These are phyloP conservation scores for Podosphaera leucotricha DNA, from an alignment of 2,329 filamentous ascomycete genomes.

Conservation along the genomic window DNA sequence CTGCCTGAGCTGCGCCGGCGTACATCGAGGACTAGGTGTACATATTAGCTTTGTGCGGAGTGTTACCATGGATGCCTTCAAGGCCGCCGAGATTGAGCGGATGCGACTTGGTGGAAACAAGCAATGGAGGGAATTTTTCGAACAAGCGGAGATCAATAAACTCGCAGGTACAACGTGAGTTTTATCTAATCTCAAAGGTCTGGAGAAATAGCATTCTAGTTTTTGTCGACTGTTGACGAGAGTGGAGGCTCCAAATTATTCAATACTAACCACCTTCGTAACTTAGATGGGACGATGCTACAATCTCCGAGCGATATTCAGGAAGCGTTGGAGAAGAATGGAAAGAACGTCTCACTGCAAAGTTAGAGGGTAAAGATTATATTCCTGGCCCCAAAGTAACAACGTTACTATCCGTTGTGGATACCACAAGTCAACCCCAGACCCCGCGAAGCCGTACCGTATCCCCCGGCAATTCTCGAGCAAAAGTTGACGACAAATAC, in stretches of 20 bases:
- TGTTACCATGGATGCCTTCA: conserved; percentile 98
- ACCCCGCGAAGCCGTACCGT: conserved; percentile 11
- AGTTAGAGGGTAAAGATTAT: conserved; percentile 74
- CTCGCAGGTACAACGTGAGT: conserved; percentile 30
- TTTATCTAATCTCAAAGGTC: background rate
- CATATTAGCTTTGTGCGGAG: conserved; percentile 97
- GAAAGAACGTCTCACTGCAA: conserved; percentile 71
- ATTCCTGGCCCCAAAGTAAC: conserved; percentile 40
- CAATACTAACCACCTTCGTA: background rate
- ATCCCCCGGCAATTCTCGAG: conserved; percentile 18
- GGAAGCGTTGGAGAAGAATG: conserved; percentile 83
- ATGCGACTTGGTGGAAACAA: conserved; percentile 88
- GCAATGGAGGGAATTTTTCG: conserved; percentile 70
- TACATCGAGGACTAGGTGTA: conserved; percentile 82
- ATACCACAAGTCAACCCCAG: conserved; percentile 10
- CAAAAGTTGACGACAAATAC: conserved; percentile 61
- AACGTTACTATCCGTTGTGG: conserved; percentile 1
- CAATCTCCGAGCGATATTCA: conserved; percentile 75
- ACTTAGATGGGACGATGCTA: conserved; percentile 47
- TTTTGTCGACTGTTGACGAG: background rate
- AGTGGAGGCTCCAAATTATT: background rate
- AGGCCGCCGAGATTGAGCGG: conserved; percentile 70
- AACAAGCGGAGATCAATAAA: conserved; percentile 41
- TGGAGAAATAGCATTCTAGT: background rate
- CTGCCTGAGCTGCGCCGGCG: conserved; percentile 84